Base-by-base conservation (phyloP, 768 basidiomycete species). In the Calocybe gangraenosa region DNA sequence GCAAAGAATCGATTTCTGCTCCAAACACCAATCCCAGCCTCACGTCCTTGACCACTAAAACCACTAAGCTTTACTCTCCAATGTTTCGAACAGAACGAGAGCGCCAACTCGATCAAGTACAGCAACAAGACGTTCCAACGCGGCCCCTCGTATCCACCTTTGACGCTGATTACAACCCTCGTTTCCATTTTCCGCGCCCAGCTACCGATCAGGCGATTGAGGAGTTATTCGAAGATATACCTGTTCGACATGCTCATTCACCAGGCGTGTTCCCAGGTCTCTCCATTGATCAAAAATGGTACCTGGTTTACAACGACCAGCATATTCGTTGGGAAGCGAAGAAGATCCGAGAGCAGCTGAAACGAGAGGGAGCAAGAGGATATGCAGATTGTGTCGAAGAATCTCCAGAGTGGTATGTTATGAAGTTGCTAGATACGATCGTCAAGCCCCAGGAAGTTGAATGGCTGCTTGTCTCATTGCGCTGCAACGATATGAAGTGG, bases 371-470 rank as follows among this genome's bases (percentile, higher is more conserved):
- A 11, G 11, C 25, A 6, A 11, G 25, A 6, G 25, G 11, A 28
- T 28, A 28, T 28, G 25, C 5, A 28, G 25, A 28, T 28, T 11
- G 11, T 28, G 11, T 28, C 25, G 23, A 28, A 19, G 40, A 15
- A 17, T 41, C 40, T 8, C 40, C 40, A 11, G 40, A 30, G n/a
- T 41, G 40, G 40, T 41, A 41, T 18, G 30, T 41, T 14, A 30
- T 18, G 14, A 30, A 18, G 11, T 2, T 41, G 10, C 15, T 30
- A 6, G 40, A 18, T 2, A 41, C 3, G 40, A 41, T 25, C 17
- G 30, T 41, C 28, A 41, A 8, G 2, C 28, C 14, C 25, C 2
- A 31, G 30, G 40, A 41, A 5, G 40, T 11, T 25, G 40, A 41
- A 17, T 28, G 40, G 40, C 28, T 41, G 13, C 25, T 18, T 5